phyloP scores from a whole-genome alignment of 176 grass and related monocot genomes.

The Zoysia japonica region DNA sequence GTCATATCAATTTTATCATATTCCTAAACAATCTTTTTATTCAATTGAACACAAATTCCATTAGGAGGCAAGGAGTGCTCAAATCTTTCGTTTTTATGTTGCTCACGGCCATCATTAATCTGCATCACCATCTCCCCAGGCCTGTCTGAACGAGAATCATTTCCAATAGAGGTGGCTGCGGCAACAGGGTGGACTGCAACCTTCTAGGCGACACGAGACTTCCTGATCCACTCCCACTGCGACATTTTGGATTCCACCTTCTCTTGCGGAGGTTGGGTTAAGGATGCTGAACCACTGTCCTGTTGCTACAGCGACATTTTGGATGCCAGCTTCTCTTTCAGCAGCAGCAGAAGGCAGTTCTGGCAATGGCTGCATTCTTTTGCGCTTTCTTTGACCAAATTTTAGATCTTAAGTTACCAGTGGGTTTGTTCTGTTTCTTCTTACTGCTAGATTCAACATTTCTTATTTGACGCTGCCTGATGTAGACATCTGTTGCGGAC shows the following conservation, averaged over 20 bases:
- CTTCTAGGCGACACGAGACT: too few relatives aligned
- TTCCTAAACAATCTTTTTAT: not conserved
- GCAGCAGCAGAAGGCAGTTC: slow-evolving; percentile 34
- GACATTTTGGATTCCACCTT: too few relatives aligned
- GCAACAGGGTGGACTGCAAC: not conserved
- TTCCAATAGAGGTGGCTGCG: not conserved
- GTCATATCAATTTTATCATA: too few relatives aligned
- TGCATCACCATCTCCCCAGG: not conserved
- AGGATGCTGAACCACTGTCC: too few relatives aligned
- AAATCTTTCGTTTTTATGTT: not conserved
- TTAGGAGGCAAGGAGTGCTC: not conserved
- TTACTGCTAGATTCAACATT: slow-evolving; percentile 31
- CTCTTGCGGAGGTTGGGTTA: too few relatives aligned
- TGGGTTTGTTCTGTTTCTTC: slow-evolving; percentile 30
- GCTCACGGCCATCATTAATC: not conserved
- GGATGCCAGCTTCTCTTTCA: too few relatives aligned
- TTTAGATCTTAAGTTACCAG: slow-evolving; percentile 37
- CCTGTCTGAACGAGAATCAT: not conserved
- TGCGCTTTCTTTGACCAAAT: slow-evolving; percentile 46
- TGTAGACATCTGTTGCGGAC: slow-evolving; percentile 21
- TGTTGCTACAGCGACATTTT: too few relatives aligned
- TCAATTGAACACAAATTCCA: not conserved
- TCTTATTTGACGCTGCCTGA: slow-evolving; percentile 38
- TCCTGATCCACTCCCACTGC: too few relatives aligned
- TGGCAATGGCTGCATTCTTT: slow-evolving; percentile 54